Percentiles rank a stretch among this genome's conserved stretches.
Conservation (phyloP, 1,284 basidiomycete genomes). For the Jaminaea rosea region DNA sequence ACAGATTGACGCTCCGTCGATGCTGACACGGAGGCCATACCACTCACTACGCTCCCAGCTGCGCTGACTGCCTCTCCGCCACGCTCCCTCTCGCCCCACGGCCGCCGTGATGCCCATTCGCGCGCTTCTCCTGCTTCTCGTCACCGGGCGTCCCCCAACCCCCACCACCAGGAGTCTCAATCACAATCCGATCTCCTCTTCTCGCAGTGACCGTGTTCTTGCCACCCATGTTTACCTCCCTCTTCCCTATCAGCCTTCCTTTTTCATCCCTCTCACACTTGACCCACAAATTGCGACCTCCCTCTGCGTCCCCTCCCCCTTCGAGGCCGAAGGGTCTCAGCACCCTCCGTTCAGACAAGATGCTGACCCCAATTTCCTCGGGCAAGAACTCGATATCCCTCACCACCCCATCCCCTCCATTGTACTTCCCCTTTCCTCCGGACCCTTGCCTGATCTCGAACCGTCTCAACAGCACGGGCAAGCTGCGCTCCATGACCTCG, state of each 20-base stretch:
- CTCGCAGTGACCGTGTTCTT: conserved; percentile 79
- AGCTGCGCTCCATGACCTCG: conserved; percentile 81
- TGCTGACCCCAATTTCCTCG: conserved; percentile 67
- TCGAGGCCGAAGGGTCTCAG: conserved; percentile 81
- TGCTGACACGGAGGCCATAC: too few species aligned
- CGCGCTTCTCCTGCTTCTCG: neutral
- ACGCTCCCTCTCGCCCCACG: neutral
- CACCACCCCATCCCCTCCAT: conserved; percentile 77
- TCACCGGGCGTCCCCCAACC: conserved; percentile 63
- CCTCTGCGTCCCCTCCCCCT: conserved; percentile 66
- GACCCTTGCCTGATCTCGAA: conserved; percentile 71
- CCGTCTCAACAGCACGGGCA: conserved; percentile 72
- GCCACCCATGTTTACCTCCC: conserved; percentile 73
- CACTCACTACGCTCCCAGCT: neutral
- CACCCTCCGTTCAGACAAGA: conserved; percentile 77
- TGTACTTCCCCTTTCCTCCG: conserved; percentile 67
- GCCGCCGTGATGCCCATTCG: neutral
- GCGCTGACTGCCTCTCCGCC: neutral
- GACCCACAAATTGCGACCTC: conserved; percentile 83
- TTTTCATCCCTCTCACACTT: conserved; percentile 52
- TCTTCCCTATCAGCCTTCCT: conserved; percentile 8
- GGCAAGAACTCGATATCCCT: conserved; percentile 81
- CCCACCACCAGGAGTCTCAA: conserved; percentile 87
- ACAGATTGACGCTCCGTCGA: too few species aligned
- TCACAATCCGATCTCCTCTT: conserved; percentile 67